Base-by-base conservation (phyloP, 2,329 filamentous ascomycete genomes). In the Penicillium occitanis region DNA sequence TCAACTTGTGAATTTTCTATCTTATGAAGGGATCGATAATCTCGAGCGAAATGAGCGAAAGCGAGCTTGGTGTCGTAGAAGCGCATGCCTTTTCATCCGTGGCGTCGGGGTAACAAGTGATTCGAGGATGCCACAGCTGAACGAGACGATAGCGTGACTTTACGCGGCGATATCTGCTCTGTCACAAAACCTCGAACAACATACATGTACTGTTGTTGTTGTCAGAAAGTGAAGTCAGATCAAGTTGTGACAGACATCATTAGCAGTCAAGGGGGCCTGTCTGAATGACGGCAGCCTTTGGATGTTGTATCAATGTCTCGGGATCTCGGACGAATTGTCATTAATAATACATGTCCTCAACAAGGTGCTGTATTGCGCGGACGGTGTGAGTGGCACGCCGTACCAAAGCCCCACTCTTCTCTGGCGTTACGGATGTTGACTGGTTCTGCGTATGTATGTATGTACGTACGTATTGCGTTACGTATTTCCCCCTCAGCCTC, bases 221-320 rank as follows among this genome's bases (percentile, higher is more conserved):
- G 53, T 22, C 33, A 22, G 33, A 40, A 22, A 57, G 11, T 37
- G 33, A 37, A 25, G 11, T 2, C 10, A 22, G 11, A 25, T 57
- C 53, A 57, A 17, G 53, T 57, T 13, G 53, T 57, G 53, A 57
- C 33, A 22, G 53, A 57, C 53, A 57, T 57, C 19, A 40, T 57
- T 19, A 37, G 19, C 30, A 25, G 30, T 33, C 50, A n/a, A 51
- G 48, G 22, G 22, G 50, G 14, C 50, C 25, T 33, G 50, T 57
- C 53, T 61, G 28, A 33, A 17, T 61, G 58, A 48, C 58, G 44
- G 42, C 42, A 61, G 58, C 42, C 33, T 44, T 50, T 44, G 30
- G 17, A 35, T 22, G 42, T 48, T 48, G 25, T 42, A 59, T 44
- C 22, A 44, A 42, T 33, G 42, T 22, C 48, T n/a, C 58, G 42